Evolutionary conservation across 2,329 filamentous ascomycete genomes (phyloP), one percentile per base, ranked within the genome.

Genomic region (Cylindrodendrum hubeiense): DNA sequence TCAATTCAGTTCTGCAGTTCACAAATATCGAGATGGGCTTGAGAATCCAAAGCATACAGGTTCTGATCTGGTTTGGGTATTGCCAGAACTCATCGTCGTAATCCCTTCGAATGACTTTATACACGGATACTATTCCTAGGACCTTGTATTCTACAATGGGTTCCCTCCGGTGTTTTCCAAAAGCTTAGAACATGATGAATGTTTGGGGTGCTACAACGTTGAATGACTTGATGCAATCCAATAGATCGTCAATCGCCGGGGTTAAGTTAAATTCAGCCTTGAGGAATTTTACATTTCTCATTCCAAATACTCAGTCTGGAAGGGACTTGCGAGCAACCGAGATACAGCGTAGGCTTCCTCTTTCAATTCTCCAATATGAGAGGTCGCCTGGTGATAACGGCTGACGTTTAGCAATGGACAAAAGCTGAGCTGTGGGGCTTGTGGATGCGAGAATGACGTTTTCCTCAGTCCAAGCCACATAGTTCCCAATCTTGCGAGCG

Each of bases 1-100:
- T 2, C 2, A 12, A 8, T 33, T n/a, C 5, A 1, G n/a, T 2
- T 33, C 4, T 4, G 19, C 3, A 5, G 5, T n/a, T 13, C 4
- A 21, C 17, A 7, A 19, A 6, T 43, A 2, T 3, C 3, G 10
- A 17, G 28, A 15, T 10, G 21, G 41, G 13, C 13, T 5, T 19
- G 6, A 21, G 1, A 22, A 13, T 7, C 9, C n/a, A 22, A 7
- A 15, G n/a, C 37, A 30, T 7, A 28, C 24, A 3, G 15, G 9
- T 0, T 6, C 28, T 50, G n/a, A 7, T 50, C 28, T 34, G 19
- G 17, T 6, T 17, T 17, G 10, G 9, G 3, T 17, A n/a, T 5
- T n/a, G 9, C 10, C 5, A 22, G 9, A 28, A 33, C 5, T 9
- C 26, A 15, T 8, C 19, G 1, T 21, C 17, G 6, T 15, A 10